A percentile compares a stretch with the other conserved stretches of the same genome.
Evolutionary conservation across 139 green algal species (phyloP).

Genomic region (Gonium pectorale): DNA sequence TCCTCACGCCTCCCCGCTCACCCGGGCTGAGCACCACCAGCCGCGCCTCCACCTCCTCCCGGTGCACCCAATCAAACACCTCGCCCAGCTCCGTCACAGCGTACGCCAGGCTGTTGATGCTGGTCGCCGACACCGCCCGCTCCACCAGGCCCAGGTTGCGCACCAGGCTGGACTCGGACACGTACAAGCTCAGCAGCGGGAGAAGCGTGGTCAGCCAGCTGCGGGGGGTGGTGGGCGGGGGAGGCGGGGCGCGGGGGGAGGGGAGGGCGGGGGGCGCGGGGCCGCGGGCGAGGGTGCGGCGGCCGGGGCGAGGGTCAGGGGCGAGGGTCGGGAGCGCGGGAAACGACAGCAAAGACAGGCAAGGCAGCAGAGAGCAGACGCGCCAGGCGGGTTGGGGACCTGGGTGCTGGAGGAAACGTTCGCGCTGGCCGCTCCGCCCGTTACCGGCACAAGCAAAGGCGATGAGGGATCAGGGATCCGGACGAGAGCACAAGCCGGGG

Average conservation of each 20-base stretch:
- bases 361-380: too few species aligned
- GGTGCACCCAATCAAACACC: constrained; percentile 35
- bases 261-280: too few species aligned
- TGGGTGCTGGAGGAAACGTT: too few species aligned
- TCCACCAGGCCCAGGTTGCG: neutral
- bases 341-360: too few species aligned
- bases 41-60: constrained; percentile 32
- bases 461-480: too few species aligned
- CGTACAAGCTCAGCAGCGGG: constrained; percentile 29
- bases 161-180: constrained; percentile 7
- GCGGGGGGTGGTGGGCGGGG: neutral
- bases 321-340: too few species aligned
- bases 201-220: constrained; percentile 37
- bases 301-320: too few species aligned
- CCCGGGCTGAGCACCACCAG: constrained; percentile 33
- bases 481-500: too few species aligned
- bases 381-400: too few species aligned
- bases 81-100: constrained; percentile 31
- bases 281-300: too few species aligned
- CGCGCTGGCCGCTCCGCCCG: too few species aligned
- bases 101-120: constrained; percentile 18
- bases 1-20: neutral
- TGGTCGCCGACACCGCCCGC: constrained; percentile 4
- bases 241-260: neutral
- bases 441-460: too few species aligned